A percentile compares a stretch with the other conserved stretches of the same genome.
phyloP scores from a whole-genome alignment of 78 protist species.

The Pigoraptor vietnamica region DNA sequence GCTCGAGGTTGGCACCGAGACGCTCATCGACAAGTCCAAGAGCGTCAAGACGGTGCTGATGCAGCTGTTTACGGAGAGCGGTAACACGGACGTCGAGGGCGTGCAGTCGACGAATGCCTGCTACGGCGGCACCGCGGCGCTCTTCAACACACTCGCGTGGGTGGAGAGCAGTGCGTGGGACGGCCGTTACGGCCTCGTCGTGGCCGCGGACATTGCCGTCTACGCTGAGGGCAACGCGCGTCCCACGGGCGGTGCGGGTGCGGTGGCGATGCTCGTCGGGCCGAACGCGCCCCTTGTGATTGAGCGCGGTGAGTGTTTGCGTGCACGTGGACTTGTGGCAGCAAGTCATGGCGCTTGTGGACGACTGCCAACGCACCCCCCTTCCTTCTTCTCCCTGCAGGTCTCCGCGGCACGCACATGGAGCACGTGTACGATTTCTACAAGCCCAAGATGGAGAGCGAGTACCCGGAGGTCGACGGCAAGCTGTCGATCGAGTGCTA shows the following conservation, averaged over 20 bases:
- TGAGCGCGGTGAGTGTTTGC: constrained; percentile 50
- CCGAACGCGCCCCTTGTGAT: constrained; percentile 92
- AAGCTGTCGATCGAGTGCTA: constrained; percentile 78
- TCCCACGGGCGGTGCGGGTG: constrained; percentile 61
- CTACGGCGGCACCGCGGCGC: constrained; percentile 95
- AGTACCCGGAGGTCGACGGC: constrained; percentile 91
- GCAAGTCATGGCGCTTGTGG: too few relatives aligned
- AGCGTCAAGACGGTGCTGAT: constrained; percentile 76
- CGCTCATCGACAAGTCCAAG: constrained; percentile 87
- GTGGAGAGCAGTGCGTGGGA: constrained; percentile 86
- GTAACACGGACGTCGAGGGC: constrained; percentile 65
- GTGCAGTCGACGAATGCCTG: constrained; percentile 89
- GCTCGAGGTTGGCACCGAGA: constrained; percentile 93
- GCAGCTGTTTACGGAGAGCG: constrained; percentile 68
- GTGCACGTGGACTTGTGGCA: too few relatives aligned
- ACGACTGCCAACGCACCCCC: background rate
- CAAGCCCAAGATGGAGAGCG: constrained; percentile 85
- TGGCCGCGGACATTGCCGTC: constrained; percentile 89
- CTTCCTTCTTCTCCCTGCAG: background rate
- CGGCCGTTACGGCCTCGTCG: constrained; percentile 86
- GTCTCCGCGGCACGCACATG: constrained; percentile 65
- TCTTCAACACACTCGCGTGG: constrained; percentile 86
- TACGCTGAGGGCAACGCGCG: constrained; percentile 65
- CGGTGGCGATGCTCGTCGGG: constrained; percentile 95
- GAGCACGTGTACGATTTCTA: constrained; percentile 91